These are phyloP conservation scores for Arctostaphylos glauca DNA, from an alignment of 148 eudicot species.

Conservation along the genomic window DNA sequence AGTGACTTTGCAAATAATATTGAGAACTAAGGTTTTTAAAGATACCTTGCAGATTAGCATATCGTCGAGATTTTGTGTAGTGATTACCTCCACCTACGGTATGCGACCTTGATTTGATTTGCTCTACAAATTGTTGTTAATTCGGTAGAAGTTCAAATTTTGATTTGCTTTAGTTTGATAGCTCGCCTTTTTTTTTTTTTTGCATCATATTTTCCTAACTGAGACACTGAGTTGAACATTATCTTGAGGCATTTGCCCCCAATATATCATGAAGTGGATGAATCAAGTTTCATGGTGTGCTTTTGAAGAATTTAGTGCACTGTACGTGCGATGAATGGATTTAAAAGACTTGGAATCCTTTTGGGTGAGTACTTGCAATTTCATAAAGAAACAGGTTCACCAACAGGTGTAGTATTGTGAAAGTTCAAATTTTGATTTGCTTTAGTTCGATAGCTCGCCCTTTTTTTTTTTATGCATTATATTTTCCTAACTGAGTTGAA, in stretches of 20 bases:
- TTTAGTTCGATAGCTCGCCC: neutral
- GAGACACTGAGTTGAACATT: neutral
- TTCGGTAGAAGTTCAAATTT: neutral
- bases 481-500: neutral
- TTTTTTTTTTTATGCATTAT: neutral
- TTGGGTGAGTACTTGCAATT: neutral
- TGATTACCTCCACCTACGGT: neutral
- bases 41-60: neutral
- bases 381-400: too few relatives aligned
- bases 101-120: neutral
- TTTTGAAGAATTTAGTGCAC: neutral
- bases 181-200: neutral
- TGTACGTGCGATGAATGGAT: neutral
- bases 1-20: neutral
- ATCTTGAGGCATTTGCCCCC: neutral
- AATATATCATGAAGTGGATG: neutral
- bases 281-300: slow-evolving; percentile 3
- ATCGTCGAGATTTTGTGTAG: neutral
- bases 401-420: too few relatives aligned
- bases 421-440: neutral
- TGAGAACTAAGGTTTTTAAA: slow-evolving; percentile 1
- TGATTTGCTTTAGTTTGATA: neutral
- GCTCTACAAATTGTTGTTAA: neutral
- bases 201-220: neutral
- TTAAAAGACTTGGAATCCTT: neutral